phyloP scores from a whole-genome alignment of 305 asterid species.

The Solanum hybrid region DNA sequence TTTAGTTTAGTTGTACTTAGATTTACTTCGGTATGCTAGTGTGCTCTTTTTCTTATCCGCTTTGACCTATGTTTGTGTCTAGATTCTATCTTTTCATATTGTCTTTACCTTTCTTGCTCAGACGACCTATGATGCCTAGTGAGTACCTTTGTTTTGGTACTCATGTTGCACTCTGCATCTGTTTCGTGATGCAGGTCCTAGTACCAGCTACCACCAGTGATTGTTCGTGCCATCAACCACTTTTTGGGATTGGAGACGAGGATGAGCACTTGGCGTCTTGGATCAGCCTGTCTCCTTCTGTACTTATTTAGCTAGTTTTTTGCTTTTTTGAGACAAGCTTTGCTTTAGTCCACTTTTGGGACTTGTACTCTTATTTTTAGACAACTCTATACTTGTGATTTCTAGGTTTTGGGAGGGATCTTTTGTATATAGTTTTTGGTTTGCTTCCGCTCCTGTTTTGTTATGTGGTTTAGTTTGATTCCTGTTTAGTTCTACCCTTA shows the following conservation, averaged over 20 bases:
- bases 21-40: neutral
- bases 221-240: neutral
- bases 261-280: neutral
- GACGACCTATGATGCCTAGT: neutral
- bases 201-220: neutral
- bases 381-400: neutral
- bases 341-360: neutral
- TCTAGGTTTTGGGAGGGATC: neutral
- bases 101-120: neutral
- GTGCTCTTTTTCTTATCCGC: neutral
- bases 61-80: neutral
- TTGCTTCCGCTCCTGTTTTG: neutral
- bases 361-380: neutral
- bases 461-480: neutral
- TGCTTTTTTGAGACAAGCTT: too few relatives aligned
- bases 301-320: neutral
- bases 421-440: neutral
- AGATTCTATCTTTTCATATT: neutral
- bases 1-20: neutral
- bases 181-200: neutral
- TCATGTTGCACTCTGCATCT: neutral
- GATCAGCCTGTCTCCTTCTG: neutral
- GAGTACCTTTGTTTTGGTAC: neutral
- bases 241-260: neutral
- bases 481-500: neutral